Evolutionary conservation across 768 basidiomycete species (phyloP).

Genomic region (Tremella fuciformis): DNA sequence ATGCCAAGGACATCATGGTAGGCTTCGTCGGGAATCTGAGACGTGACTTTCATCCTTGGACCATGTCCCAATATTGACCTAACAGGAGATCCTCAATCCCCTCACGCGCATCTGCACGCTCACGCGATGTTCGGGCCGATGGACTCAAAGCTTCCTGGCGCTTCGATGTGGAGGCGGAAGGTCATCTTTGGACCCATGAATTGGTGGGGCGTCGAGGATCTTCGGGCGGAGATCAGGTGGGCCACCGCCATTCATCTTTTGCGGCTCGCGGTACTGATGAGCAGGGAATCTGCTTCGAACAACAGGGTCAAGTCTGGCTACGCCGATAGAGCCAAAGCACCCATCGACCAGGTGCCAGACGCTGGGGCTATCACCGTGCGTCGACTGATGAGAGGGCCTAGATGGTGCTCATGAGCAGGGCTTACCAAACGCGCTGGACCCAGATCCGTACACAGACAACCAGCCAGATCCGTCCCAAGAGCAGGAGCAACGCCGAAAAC

Average conservation of each 20-base stretch:
- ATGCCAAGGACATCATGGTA: constrained; percentile 28
- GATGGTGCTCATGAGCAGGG: constrained; percentile 17
- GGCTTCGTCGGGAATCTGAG: constrained; percentile 37
- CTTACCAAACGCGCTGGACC: constrained; percentile 34
- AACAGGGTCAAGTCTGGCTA: constrained; percentile 80
- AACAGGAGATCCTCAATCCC: constrained; percentile 38
- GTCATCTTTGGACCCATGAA: constrained; percentile 37
- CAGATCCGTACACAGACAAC: constrained; percentile 15
- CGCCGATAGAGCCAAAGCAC: constrained; percentile 58
- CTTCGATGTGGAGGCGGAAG: constrained; percentile 39
- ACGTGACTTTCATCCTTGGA: constrained; percentile 21
- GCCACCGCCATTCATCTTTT: neutral
- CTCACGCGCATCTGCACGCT: constrained; percentile 40
- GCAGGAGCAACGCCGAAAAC: too few species aligned
- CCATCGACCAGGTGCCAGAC: constrained; percentile 69
- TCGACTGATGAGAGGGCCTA: constrained; percentile 2
- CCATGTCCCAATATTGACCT: neutral
- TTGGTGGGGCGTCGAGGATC: constrained; percentile 42
- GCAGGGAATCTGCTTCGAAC: constrained; percentile 73
- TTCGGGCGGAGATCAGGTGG: constrained; percentile 45
- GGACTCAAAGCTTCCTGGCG: constrained; percentile 31
- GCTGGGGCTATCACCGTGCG: constrained; percentile 57
- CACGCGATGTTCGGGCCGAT: constrained; percentile 37
- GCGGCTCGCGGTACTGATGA: neutral
- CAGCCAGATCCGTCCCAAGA: too few species aligned